A percentile compares a stretch with the other conserved stretches of the same genome.
Evolutionary conservation across 352 stramenopile genomes (phyloP).

Genomic region (Globisporangium uncinulatum): DNA sequence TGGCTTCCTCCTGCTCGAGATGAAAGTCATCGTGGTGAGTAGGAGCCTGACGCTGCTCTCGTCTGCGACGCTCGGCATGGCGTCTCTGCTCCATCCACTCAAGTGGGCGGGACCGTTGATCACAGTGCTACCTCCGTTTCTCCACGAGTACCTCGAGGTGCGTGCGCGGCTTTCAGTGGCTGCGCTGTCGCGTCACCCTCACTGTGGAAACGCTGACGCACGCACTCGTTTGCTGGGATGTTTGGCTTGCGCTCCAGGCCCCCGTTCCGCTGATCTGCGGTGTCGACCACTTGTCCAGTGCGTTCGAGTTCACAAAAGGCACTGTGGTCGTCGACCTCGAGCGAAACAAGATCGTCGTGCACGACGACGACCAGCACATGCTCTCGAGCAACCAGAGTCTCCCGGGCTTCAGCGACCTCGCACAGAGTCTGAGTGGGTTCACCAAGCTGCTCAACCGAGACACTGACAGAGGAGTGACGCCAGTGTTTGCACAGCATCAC

Average conservation of each 20-base stretch:
- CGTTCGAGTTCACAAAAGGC: conserved; percentile 31
- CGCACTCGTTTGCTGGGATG: background rate
- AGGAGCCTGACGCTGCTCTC: conserved; percentile 38
- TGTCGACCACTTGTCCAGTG: conserved; percentile 29
- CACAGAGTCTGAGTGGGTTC: conserved; percentile 26
- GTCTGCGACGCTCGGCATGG: conserved; percentile 30
- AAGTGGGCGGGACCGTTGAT: conserved; percentile 48
- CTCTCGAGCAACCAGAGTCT: conserved; percentile 15
- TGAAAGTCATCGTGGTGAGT: conserved; percentile 50
- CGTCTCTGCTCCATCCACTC: conserved; percentile 38
- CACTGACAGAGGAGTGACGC: background rate
- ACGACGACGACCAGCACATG: conserved; percentile 24
- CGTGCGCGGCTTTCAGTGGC: background rate
- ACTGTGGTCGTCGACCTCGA: conserved; percentile 30
- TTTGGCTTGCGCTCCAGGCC: conserved; percentile 16
- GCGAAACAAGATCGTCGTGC: conserved; percentile 24
- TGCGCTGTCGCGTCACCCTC: background rate
- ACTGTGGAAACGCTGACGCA: background rate
- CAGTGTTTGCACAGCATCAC: conserved; percentile 5
- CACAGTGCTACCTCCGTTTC: conserved; percentile 35
- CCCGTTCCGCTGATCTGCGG: conserved; percentile 49
- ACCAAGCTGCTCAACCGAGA: conserved; percentile 19
- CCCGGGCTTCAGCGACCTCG: conserved; percentile 24
- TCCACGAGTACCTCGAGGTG: conserved; percentile 58
- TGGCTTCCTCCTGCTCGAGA: conserved; percentile 35